Evolutionary conservation across 1,139 yeast genomes (phyloP).

Genomic region (Geotrichum siamense): DNA sequence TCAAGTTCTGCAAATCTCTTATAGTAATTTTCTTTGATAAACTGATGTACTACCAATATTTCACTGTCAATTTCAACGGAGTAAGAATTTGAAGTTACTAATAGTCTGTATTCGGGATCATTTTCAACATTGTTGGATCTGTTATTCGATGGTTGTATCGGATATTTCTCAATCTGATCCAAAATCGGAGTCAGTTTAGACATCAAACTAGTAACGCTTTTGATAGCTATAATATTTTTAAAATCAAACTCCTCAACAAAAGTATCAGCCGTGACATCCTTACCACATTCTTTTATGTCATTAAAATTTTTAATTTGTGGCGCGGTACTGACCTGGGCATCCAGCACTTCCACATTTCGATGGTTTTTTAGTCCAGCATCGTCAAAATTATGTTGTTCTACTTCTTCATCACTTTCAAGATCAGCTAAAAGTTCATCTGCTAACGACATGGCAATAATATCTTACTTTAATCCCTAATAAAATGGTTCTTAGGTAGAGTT

Average conservation of each 20-base stretch:
- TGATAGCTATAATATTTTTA: slow-evolving; percentile 17
- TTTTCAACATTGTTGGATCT: slow-evolving; percentile 31
- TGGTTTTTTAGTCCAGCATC: slow-evolving; percentile 14
- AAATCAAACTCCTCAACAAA: slow-evolving; percentile 20
- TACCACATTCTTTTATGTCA: slow-evolving; percentile 16
- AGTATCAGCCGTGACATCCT: slow-evolving; percentile 23
- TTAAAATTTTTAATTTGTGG: slow-evolving; percentile 8
- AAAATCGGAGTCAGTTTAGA: slow-evolving; percentile 28
- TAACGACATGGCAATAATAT: slow-evolving; percentile 27
- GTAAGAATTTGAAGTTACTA: slow-evolving; percentile 50
- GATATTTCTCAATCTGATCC: slow-evolving; percentile 23
- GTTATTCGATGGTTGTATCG: slow-evolving; percentile 5
- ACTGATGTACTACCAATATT: slow-evolving; percentile 44
- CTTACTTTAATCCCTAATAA: neutral
- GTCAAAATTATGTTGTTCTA: slow-evolving; percentile 18
- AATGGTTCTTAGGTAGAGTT: no score
- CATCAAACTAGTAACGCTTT: slow-evolving; percentile 26
- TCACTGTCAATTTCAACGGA: slow-evolving; percentile 53
- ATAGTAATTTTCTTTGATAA: slow-evolving; percentile 48
- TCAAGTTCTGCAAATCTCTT: slow-evolving; percentile 68
- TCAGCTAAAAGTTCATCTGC: slow-evolving; percentile 38
- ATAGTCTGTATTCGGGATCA: slow-evolving; percentile 43
- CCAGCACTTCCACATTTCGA: slow-evolving; percentile 11
- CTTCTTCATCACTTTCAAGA: slow-evolving; percentile 30
- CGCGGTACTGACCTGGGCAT: neutral